Base-by-base conservation (phyloP, 352 stramenopile genomes). In the Pythium rhizo-oryzae region DNA sequence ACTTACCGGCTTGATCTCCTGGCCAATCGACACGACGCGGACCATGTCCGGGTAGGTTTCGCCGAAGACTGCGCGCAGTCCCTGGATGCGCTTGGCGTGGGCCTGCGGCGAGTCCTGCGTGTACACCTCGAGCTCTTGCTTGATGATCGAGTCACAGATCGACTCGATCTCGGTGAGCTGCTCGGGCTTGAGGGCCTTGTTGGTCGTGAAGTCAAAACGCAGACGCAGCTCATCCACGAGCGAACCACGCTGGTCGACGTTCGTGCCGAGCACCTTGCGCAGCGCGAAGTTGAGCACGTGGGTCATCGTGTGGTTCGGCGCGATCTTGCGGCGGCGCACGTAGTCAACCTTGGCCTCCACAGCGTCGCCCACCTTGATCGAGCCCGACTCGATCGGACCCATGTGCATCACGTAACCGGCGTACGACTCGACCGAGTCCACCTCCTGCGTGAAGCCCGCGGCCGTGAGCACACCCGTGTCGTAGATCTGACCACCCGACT, bases 271-370 rank as follows among this genome's bases (percentile, higher is more conserved):
- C 15, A 99, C 93, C 74, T 98, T 89, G 57, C 97, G 90, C 21
- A 99, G 81, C 8, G 97, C 98, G 58, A 89, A 98, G 89, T 99
- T 99, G 52, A 99, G 87, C 53, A 99, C 90, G 84, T 99, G 98
- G 33, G 98, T 99, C 96, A 99, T 99, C 58, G 97, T 99, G 83
- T 99, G 98, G 79, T 99, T 99, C 11, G 97, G 97, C 37, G 96
- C 97, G 55, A 99, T 84, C 74, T 96, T 91, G 69, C 85, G 77
- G 69, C 98, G 89, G 49, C 93, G 85, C 49, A 81, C 76, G 64
- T 99, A 99, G 83, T 99, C 96, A 7, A 99, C 98, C 47, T 93
- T 64, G 46, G 85, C 93, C 51, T 85, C 80, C 11, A 99, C 90
- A 6, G 65, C 62, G 66, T 97, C 86, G 49, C 93, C 95, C 43